Evolutionary conservation across 345 rosid genomes (phyloP).

Genomic region (Gossypium bickii): DNA sequence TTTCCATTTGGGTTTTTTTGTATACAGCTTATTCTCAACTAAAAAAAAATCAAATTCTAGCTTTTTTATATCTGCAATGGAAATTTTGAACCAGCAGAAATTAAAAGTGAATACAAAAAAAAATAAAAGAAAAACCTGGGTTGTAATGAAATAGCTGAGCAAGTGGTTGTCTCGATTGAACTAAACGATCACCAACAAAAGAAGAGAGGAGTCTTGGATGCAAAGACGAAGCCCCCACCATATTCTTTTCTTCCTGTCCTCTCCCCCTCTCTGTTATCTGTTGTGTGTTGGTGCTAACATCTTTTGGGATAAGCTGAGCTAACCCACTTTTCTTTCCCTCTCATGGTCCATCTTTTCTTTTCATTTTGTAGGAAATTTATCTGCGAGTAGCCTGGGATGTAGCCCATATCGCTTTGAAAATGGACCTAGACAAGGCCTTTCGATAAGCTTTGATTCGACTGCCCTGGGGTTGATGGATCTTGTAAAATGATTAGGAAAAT

Average conservation of each 20-base stretch:
- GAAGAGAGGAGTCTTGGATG: constrained; percentile 64
- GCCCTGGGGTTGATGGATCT: not conserved
- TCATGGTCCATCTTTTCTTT: not conserved
- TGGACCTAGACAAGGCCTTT: not conserved
- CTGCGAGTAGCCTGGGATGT: not conserved
- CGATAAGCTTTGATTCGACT: not conserved
- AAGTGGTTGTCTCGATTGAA: constrained; percentile 48
- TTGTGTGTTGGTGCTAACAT: not conserved
- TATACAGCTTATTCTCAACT: not conserved
- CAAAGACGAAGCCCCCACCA: constrained; percentile 56
- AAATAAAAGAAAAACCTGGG: constrained; percentile 35
- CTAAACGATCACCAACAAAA: constrained; percentile 42
- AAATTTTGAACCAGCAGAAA: not conserved
- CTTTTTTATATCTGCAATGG: not conserved
- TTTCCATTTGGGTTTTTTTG: not conserved
- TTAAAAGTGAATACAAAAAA: not conserved
- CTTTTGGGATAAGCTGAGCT: not conserved
- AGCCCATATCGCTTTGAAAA: not conserved
- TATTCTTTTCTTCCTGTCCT: constrained; percentile 15
- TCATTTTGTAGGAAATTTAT: not conserved
- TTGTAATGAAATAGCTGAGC: constrained; percentile 37
- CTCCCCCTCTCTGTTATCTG: constrained; percentile 20
- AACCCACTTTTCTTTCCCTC: not conserved
- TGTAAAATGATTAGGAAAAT: not conserved
- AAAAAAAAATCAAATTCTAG: not conserved